Conservation (phyloP, 805 yeast genomes). For the Torulaspora franciscae region DNA sequence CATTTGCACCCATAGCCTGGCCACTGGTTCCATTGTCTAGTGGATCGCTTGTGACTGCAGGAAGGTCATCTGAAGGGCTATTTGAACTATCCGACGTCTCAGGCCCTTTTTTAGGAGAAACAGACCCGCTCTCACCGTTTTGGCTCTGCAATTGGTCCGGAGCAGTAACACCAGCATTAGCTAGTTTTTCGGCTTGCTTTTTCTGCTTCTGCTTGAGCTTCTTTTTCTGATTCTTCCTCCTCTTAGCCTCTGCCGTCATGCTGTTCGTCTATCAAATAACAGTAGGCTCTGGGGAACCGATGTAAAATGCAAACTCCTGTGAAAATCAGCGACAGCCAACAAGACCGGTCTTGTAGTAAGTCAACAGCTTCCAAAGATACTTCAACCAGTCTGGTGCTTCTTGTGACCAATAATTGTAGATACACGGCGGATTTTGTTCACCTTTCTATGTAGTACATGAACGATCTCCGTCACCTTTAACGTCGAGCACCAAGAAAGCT, state of each 20-base stretch:
- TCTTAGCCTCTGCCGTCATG: constrained; percentile 30
- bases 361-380: not conserved
- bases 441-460: not conserved
- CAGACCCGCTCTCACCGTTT: constrained; percentile 1
- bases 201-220: constrained; percentile 33
- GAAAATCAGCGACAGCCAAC: not conserved
- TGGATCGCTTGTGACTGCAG: too few species aligned
- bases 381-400: not conserved
- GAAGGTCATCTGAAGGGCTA: too few species aligned
- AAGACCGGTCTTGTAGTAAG: not conserved
- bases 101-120: too few species aligned
- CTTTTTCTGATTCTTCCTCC: constrained; percentile 35
- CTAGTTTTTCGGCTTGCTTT: constrained; percentile 21
- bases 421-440: not conserved
- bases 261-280: constrained; percentile 6
- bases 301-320: not conserved
- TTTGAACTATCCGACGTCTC: too few species aligned
- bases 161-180: not conserved
- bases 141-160: constrained; percentile 3
- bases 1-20: too few species aligned
- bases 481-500: not conserved
- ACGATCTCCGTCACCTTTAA: not conserved
- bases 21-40: too few species aligned
- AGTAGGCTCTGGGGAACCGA: not conserved
- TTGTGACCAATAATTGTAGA: not conserved